A percentile compares a stretch with the other conserved stretches of the same genome.
phyloP scores from a whole-genome alignment of 805 yeast species.

The Sugiyamaella mastotermitis region DNA sequence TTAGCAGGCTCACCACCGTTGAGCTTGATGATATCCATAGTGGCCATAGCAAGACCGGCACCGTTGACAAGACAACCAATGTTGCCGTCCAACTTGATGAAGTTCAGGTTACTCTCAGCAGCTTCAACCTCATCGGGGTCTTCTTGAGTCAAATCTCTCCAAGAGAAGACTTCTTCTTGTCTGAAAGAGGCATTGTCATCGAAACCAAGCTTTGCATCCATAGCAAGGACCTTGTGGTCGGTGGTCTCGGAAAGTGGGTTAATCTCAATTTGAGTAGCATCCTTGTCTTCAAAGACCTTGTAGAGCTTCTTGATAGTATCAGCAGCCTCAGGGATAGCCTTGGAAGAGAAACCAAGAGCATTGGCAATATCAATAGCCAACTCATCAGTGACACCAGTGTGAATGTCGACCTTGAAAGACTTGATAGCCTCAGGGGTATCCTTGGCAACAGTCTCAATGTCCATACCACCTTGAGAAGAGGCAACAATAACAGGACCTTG shows the following conservation, averaged over 20 bases:
- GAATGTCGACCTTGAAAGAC: constrained; percentile 73
- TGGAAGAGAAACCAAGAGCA: constrained; percentile 72
- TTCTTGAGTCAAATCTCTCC: constrained; percentile 98
- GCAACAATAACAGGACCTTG: constrained; percentile 93
- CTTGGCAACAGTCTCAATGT: constrained; percentile 97
- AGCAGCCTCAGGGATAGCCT: constrained; percentile 81
- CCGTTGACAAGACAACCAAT: constrained; percentile 99
- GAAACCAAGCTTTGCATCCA: constrained; percentile 98
- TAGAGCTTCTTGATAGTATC: constrained; percentile 79
- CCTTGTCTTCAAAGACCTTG: constrained; percentile 83
- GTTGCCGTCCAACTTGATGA: constrained; percentile 96
- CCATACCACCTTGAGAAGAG: constrained; percentile 98
- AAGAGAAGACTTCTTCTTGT: constrained; percentile 87
- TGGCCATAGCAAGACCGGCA: constrained; percentile 99
- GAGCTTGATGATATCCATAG: constrained; percentile 97
- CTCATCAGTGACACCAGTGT: constrained; percentile 71
- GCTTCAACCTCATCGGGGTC: constrained; percentile 97
- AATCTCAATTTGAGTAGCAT: constrained; percentile 97
- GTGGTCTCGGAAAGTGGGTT: constrained; percentile 94
- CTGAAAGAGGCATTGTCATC: constrained; percentile 96
- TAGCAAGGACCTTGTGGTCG: constrained; percentile 86
- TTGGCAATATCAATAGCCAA: constrained; percentile 73
- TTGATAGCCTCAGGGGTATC: constrained; percentile 87
- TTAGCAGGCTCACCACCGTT: constrained; percentile 99
- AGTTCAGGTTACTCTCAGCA: constrained; percentile 81